phyloP scores from a whole-genome alignment of 1,139 yeast genomes.

The Lodderomyces margitis region DNA sequence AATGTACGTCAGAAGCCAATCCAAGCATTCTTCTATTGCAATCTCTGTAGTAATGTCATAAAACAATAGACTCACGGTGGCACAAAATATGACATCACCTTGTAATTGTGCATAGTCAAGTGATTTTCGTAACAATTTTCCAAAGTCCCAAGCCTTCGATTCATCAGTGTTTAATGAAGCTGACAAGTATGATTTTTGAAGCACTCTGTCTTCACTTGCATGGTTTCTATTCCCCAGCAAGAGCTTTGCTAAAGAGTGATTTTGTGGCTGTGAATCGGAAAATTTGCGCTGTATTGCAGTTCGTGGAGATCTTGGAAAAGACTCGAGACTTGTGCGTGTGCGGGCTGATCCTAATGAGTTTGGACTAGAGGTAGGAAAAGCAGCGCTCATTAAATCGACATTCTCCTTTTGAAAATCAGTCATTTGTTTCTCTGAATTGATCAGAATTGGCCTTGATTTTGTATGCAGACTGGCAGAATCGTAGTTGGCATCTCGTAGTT shows the following conservation, averaged over 20 bases:
- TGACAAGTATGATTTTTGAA: slow-evolving; percentile 25
- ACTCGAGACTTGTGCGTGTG: slow-evolving; percentile 7
- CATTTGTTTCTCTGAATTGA: not conserved
- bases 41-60: slow-evolving; percentile 28
- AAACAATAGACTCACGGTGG: slow-evolving; percentile 60
- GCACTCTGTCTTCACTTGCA: not conserved
- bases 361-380: slow-evolving; percentile 14
- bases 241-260: not conserved
- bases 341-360: slow-evolving; percentile 8
- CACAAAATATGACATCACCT: slow-evolving; percentile 66
- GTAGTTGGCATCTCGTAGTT: slow-evolving; percentile 13
- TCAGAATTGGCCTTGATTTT: slow-evolving; percentile 8
- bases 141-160: slow-evolving; percentile 33
- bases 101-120: slow-evolving; percentile 55
- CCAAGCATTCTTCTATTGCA: slow-evolving; percentile 29
- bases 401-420: slow-evolving; percentile 41
- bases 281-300: not conserved
- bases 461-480: slow-evolving; percentile 8
- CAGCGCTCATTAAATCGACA: slow-evolving; percentile 37
- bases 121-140: slow-evolving; percentile 38
- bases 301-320: slow-evolving; percentile 9
- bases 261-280: slow-evolving; percentile 1
- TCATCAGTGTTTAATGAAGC: slow-evolving; percentile 14
- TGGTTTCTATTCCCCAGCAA: not conserved
- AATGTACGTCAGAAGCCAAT: slow-evolving; percentile 59